phyloP scores from a whole-genome alignment of 192 early-diverging fungal genomes.

The Mortierella alpina region DNA sequence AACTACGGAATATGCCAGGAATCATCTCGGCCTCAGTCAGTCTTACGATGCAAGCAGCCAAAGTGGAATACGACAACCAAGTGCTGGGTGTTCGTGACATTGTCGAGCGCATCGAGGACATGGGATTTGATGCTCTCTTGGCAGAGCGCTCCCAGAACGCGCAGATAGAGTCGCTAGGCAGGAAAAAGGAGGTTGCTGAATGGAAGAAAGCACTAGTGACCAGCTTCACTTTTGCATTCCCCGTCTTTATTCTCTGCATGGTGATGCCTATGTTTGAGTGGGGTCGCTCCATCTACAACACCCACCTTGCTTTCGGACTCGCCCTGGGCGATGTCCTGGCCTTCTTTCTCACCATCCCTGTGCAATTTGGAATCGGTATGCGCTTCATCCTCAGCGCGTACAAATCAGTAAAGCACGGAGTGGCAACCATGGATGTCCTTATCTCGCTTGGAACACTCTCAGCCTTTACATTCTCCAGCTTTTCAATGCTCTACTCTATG shows the following conservation, averaged over 20 bases:
- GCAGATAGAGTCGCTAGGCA: conserved; percentile 88
- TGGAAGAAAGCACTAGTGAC: conserved; percentile 78
- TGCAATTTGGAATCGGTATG: conserved; percentile 90
- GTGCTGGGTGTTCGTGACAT: conserved; percentile 82
- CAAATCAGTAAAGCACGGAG: conserved; percentile 81
- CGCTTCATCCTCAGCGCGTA: conserved; percentile 84
- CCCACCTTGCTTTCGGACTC: conserved; percentile 70
- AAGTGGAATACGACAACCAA: conserved; percentile 74
- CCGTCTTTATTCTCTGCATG: conserved; percentile 88
- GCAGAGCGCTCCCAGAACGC: conserved; percentile 72
- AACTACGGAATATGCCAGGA: conserved; percentile 64
- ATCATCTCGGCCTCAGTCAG: conserved; percentile 77
- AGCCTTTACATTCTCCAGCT: conserved; percentile 85
- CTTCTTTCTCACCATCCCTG: conserved; percentile 84
- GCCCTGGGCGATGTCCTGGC: conserved; percentile 73
- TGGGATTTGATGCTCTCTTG: conserved; percentile 85
- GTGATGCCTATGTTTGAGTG: conserved; percentile 67
- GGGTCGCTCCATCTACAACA: conserved; percentile 31
- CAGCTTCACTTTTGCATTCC: conserved; percentile 80
- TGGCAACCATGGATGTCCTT: conserved; percentile 97
- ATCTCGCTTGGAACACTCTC: conserved; percentile 87
- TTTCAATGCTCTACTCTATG: conserved; percentile 77
- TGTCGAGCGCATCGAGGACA: conserved; percentile 80
- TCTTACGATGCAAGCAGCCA: conserved; percentile 78
- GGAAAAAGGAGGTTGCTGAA: conserved; percentile 85